These are phyloP conservation scores for Aspergillus bridgeri DNA, from an alignment of 495 filamentous ascomycete genomes.

Conservation along the genomic window DNA sequence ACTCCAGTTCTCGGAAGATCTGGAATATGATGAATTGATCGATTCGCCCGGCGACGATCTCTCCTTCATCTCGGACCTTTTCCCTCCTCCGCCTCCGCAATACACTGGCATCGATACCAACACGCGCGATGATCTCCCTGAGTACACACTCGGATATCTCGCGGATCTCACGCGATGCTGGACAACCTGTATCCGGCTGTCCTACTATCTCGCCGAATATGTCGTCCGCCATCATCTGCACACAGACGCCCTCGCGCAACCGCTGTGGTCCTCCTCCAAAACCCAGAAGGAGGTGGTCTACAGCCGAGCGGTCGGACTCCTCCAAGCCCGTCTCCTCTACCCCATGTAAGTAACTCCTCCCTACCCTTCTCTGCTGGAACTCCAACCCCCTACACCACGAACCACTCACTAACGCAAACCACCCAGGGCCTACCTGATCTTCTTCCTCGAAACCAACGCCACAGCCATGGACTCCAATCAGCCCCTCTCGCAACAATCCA, in stretches of 20 bases:
- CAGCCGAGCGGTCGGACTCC: constrained; percentile 22
- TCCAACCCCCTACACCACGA: not conserved
- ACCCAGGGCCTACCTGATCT: constrained; percentile 25
- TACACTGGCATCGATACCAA: constrained; percentile 13
- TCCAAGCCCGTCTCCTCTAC: constrained; percentile 24
- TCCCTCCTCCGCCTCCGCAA: constrained; percentile 29
- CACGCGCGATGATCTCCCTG: constrained; percentile 16
- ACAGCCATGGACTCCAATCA: constrained; percentile 1
- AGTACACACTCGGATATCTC: constrained; percentile 30
- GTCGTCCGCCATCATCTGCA: constrained; percentile 25
- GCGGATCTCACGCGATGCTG: constrained; percentile 27
- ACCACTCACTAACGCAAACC: not conserved
- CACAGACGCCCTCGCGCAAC: constrained; percentile 16
- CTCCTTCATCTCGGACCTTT: constrained; percentile 27
- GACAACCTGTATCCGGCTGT: constrained; percentile 28
- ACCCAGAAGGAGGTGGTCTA: constrained; percentile 28
- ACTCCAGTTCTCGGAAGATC: not conserved
- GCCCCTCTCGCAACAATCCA: constrained; percentile 17
- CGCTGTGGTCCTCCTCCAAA: constrained; percentile 24
- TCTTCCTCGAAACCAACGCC: constrained; percentile 29
- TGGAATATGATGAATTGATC: not conserved
- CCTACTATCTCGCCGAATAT: constrained; percentile 27
- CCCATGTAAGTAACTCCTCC: constrained; percentile 18
- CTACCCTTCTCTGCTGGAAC: not conserved
- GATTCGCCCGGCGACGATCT: constrained; percentile 26